These are phyloP conservation scores for Cercospora sojina DNA, from an alignment of 2,329 filamentous ascomycete species.

Conservation along the genomic window DNA sequence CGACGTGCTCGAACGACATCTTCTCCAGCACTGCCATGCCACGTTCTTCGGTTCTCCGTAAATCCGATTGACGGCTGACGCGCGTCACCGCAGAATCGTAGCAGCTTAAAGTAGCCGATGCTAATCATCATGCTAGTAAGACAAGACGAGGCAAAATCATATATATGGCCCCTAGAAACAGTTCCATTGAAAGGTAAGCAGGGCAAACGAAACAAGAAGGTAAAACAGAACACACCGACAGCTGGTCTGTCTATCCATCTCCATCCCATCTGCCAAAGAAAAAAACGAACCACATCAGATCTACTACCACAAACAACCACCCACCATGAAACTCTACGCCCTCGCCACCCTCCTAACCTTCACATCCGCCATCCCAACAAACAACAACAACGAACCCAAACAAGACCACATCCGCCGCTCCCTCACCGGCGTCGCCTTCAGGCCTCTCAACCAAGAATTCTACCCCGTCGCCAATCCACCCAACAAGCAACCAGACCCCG, in stretches of 20 bases:
- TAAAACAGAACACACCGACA: neutral
- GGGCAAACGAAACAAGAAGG: neutral
- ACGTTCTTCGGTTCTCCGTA: neutral
- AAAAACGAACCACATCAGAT: neutral
- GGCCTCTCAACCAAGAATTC: neutral
- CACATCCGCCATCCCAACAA: neutral
- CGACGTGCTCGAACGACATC: neutral
- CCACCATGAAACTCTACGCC: neutral
- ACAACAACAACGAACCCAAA: neutral
- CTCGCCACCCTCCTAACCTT: neutral
- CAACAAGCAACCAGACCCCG: neutral
- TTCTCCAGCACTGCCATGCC: neutral
- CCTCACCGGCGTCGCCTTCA: neutral
- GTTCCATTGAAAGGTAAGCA: neutral
- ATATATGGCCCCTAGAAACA: neutral
- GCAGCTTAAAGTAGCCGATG: neutral
- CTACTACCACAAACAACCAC: neutral
- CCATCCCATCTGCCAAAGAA: neutral
- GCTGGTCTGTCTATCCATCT: neutral
- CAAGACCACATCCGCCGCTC: neutral
- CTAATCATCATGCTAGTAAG: neutral
- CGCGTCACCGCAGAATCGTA: neutral
- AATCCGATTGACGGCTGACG: neutral
- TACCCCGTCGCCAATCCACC: neutral
- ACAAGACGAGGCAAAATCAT: neutral